Evolutionary conservation across 176 grass and related monocot genomes (phyloP), one percentile per base, ranked within the genome.

Genomic region (Metroxylon sagu): DNA sequence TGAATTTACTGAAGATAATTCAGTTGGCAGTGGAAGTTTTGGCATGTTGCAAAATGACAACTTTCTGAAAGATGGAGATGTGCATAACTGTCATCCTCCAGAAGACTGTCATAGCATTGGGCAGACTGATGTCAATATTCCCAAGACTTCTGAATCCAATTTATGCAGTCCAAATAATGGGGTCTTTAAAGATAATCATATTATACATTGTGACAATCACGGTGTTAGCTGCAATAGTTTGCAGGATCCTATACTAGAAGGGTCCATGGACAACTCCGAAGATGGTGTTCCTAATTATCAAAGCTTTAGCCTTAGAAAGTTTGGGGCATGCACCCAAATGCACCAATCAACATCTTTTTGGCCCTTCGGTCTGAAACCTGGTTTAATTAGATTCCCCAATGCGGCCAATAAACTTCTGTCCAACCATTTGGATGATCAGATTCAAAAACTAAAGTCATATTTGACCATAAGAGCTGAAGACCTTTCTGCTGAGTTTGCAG

Each of bases 241-340:
- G 5, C 39, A 63, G 50, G 62, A 60, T 18, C 54, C 18, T 49
- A 23, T 65, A 25, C 30, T 43, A 14, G 52, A 49, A 19, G 61
- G 58, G 31, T 55, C 26, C 64, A 29, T 52, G 14, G 78, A 52
- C 29, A 21, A 31, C 50, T 76, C 62, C 18, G 56, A 73, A 69
- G 70, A 82, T 73, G 35, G 19, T 14, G 18, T 49, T 59, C 10
- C 26, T 56, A 39, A 69, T 48, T 14, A 6, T 55, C 49, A 53
- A 61, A 67, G 70, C 18, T 69, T 68, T 18, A 59, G 50, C 64
- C 56, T 51, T 16, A 68, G 65, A 51, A 76, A 86, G 63, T 86
- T 86, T 61, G 77, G 86, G 30, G 83, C 79, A 53, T 86, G 71
- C 69, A 78, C 85, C 0, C 72, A 87, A 66, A 77, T 79, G 85